Conservation (phyloP, 768 basidiomycete genomes). For the Boletus vinaceobasis region DNA sequence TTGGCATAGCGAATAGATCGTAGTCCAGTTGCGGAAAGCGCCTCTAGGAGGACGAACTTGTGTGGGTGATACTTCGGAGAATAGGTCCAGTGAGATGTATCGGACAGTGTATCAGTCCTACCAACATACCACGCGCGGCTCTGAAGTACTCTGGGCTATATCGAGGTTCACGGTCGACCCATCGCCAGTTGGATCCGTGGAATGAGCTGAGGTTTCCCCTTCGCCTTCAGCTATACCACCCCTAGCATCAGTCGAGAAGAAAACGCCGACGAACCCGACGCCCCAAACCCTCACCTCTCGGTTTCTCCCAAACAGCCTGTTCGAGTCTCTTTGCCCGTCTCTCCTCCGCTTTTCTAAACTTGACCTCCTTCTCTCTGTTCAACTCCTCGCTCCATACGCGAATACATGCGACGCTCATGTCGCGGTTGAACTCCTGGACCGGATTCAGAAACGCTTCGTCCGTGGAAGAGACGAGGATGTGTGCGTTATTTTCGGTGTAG, state of each 20-base stretch:
- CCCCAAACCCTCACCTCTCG: conserved; percentile 39
- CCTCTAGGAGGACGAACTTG: conserved; percentile 82
- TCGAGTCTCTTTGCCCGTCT: conserved; percentile 39
- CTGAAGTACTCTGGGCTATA: conserved; percentile 2
- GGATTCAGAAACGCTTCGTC: conserved; percentile 95
- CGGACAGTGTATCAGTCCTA: neutral
- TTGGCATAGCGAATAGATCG: conserved; percentile 96
- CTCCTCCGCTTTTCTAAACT: conserved; percentile 54
- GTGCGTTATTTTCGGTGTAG: conserved; percentile 78
- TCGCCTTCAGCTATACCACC: conserved; percentile 1
- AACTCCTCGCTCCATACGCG: conserved; percentile 79
- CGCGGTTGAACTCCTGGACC: conserved; percentile 97
- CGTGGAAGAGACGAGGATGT: conserved; percentile 48
- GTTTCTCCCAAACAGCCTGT: conserved; percentile 39
- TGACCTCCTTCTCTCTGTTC: conserved; percentile 58
- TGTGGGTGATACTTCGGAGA: conserved; percentile 49
- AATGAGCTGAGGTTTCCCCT: neutral
- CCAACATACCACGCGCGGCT: conserved; percentile 23
- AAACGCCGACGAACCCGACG: neutral
- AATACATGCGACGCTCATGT: conserved; percentile 88
- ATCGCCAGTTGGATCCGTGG: neutral
- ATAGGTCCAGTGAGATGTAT: neutral
- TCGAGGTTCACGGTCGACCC: neutral
- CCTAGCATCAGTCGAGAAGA: conserved; percentile 1
- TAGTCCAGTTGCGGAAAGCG: conserved; percentile 92